Conservation (phyloP, 2,329 filamentous ascomycete species). For the Cercospora nicotianae region DNA sequence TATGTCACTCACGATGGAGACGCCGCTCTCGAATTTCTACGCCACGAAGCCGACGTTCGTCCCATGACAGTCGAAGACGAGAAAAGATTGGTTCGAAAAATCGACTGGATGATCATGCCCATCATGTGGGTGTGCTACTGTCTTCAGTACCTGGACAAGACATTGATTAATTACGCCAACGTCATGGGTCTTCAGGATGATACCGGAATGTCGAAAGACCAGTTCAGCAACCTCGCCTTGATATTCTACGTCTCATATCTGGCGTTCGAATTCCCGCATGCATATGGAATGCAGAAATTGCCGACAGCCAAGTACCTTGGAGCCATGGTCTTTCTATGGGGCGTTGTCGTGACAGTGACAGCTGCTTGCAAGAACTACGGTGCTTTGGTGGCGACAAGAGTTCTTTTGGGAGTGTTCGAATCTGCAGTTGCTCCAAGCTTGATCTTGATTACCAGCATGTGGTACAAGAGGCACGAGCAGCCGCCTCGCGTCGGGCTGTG, state of each 20-base stretch:
- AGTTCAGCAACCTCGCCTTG: slow-evolving; percentile 41
- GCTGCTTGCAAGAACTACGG: slow-evolving; percentile 54
- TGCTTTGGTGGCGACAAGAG: slow-evolving; percentile 51
- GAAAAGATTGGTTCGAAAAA: slow-evolving; percentile 37
- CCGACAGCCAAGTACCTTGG: slow-evolving; percentile 57
- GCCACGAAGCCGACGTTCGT: slow-evolving; percentile 30
- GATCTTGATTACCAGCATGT: slow-evolving; percentile 56
- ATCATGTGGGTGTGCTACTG: slow-evolving; percentile 42
- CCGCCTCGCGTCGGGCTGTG: slow-evolving; percentile 64
- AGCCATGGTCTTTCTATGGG: slow-evolving; percentile 47
- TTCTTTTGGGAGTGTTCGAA: slow-evolving; percentile 57
- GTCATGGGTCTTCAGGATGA: slow-evolving; percentile 45
- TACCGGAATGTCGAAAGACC: slow-evolving; percentile 37
- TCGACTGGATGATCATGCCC: slow-evolving; percentile 46
- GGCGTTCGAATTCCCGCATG: slow-evolving; percentile 44
- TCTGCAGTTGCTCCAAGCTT: slow-evolving; percentile 56
- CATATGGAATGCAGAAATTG: slow-evolving; percentile 54
- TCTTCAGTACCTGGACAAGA: slow-evolving; percentile 46
- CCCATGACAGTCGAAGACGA: slow-evolving; percentile 33
- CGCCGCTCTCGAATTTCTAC: slow-evolving; percentile 37
- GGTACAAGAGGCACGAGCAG: slow-evolving; percentile 52
- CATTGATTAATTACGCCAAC: slow-evolving; percentile 45
- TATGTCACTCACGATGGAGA: slow-evolving; percentile 31
- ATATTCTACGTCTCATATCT: slow-evolving; percentile 43
- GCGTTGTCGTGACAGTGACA: slow-evolving; percentile 50